Base-by-base conservation (phyloP, 768 basidiomycete species). In the Boletales sp. region DNA sequence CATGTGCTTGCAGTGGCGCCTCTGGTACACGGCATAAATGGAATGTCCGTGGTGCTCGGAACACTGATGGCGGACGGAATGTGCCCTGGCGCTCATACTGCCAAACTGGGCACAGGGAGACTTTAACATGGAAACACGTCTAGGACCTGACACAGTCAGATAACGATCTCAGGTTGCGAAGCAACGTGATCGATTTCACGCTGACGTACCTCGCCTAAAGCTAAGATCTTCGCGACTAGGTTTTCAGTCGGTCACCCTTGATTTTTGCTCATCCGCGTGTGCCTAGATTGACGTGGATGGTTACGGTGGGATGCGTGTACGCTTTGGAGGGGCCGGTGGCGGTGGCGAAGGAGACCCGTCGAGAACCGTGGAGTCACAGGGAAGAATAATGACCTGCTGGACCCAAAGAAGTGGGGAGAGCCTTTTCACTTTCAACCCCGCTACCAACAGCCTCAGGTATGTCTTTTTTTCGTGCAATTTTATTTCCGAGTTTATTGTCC, bases 311-410 rank as follows among this genome's bases (percentile, higher is more conserved):
- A 28, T 6, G 25, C 5, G 21, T 28, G 6, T 7, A 28, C 25
- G 5, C 25, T 28, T 28, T 7, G 25, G 4, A 5, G 25, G 21
- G 25, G 25, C 25, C 25, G 25, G 25, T 28, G 6, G 5, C 5
- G 25, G 21, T 21, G 21, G 21, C 21, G 21, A 21, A 21, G 21
- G 21, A 21, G 21, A 21, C 21, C 2, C 21, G 21, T 21, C 21
- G 21, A 21, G 21, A 21, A 21, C 21, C 4, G 4, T 21, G 21
- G 21, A 41, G 37, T 4, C 4, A 48, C 61, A 5, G 63, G 66
- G 21, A 61, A 63, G 17, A 69, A 66, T 34, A 41, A 46, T 39
- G 57, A 59, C 19, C 56, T 57, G 2, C 33, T 68, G 10, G 32
- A 48, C 9, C n/a, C 37, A 4, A 53, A 12, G 25, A 68, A 41